These are phyloP conservation scores for Macaranga tanarius DNA, from an alignment of 441 rosid genomes.

Conservation along the genomic window DNA sequence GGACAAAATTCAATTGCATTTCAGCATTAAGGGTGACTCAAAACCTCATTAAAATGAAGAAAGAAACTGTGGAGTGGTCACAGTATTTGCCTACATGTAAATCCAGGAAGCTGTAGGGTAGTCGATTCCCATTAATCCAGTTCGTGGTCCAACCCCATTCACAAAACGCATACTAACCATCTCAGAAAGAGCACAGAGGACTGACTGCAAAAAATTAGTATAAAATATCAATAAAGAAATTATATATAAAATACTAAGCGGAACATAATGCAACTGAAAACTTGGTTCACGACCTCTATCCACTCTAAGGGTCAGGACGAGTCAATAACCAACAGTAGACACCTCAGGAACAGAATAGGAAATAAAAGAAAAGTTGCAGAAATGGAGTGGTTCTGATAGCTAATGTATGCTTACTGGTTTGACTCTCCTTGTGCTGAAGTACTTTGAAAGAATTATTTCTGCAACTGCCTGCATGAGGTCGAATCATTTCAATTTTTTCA, in stretches of 20 bases:
- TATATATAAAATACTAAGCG: too few species aligned
- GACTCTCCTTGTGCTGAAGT: slow-evolving; percentile 67
- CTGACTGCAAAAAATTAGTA: slow-evolving; percentile 41
- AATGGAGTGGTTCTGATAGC: neutral
- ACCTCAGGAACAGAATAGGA: neutral
- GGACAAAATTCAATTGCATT: slow-evolving; percentile 13
- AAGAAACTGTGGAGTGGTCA: neutral
- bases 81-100: slow-evolving; percentile 53
- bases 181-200: slow-evolving; percentile 82
- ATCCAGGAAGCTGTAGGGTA: slow-evolving; percentile 79
- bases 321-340: neutral
- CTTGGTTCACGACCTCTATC: neutral
- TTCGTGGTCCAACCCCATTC: slow-evolving; percentile 52
- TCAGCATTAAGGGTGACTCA: neutral
- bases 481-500: neutral
- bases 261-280: neutral
- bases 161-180: slow-evolving; percentile 77
- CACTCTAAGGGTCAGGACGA: neutral
- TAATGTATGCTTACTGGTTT: slow-evolving; percentile 64
- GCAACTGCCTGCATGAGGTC: slow-evolving; percentile 66
- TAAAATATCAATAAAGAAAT: too few species aligned
- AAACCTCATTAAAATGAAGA: neutral
- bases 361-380: neutral
- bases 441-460: slow-evolving; percentile 67
- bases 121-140: slow-evolving; percentile 82